Conservation (phyloP, 495 filamentous ascomycete species). For the Chaetomium tenue region DNA sequence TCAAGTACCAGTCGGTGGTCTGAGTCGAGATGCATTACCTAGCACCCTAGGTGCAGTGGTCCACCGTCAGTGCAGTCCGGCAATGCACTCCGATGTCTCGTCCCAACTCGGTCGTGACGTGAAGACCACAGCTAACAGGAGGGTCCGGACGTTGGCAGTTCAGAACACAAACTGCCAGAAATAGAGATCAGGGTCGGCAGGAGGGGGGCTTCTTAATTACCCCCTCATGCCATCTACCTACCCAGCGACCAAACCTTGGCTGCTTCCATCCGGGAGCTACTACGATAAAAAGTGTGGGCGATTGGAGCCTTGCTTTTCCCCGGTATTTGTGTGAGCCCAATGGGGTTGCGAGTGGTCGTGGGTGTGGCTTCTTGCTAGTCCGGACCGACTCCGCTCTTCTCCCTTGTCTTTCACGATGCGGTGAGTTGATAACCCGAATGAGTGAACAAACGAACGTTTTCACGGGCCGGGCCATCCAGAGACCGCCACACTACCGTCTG, state of each 20-base stretch:
- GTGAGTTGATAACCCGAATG: slow-evolving; percentile 3
- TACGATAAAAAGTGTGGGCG: slow-evolving; percentile 2
- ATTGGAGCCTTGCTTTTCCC: not conserved
- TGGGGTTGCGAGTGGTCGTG: not conserved
- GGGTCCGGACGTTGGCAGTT: not conserved
- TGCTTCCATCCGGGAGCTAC: not conserved
- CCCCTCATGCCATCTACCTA: not conserved
- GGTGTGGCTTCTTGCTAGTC: not conserved
- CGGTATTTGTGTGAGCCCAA: not conserved
- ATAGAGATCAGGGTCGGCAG: not conserved
- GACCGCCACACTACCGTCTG: slow-evolving; percentile 30
- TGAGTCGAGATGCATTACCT: not conserved
- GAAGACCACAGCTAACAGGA: not conserved
- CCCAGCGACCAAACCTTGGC: too few relatives aligned
- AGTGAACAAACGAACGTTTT: not conserved
- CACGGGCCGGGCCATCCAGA: slow-evolving; percentile 22
- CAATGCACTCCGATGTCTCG: slow-evolving; percentile 14
- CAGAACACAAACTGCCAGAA: slow-evolving; percentile 13
- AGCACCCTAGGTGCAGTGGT: too few relatives aligned
- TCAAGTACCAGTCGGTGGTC: not conserved
- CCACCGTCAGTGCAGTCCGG: not conserved
- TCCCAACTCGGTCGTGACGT: not conserved
- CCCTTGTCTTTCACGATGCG: slow-evolving; percentile 3
- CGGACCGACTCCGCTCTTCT: slow-evolving; percentile 1
- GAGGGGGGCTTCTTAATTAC: slow-evolving; percentile 6